Evolutionary conservation across 179 eudicot species (phyloP).

Genomic region (Pouteria campechiana): DNA sequence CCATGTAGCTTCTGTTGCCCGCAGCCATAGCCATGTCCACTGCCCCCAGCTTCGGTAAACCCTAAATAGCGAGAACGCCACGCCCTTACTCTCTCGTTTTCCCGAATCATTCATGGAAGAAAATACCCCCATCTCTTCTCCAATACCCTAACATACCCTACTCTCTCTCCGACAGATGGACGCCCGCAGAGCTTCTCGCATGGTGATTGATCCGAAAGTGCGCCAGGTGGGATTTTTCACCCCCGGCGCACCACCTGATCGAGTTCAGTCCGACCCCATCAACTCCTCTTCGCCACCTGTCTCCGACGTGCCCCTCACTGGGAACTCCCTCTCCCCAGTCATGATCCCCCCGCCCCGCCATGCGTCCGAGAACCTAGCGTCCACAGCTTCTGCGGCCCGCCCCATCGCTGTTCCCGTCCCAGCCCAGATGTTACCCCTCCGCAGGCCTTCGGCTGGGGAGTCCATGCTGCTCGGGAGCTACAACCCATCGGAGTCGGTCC

Average conservation of each 20-base stretch:
- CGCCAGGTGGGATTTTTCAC: conserved; percentile 93
- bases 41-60: too few species aligned
- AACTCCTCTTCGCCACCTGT: conserved; percentile 25
- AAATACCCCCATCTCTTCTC: conserved; percentile 4
- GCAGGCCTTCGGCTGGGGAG: conserved; percentile 21
- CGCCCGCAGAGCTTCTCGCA: conserved; percentile 59
- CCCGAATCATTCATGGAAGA: too few species aligned
- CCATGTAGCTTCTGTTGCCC: too few species aligned
- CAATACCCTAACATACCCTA: conserved; percentile 3
- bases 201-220: conserved; percentile 84
- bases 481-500: conserved; percentile 47
- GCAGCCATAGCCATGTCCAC: too few species aligned
- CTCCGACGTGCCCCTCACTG: conserved; percentile 33
- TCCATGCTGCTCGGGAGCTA: conserved; percentile 59
- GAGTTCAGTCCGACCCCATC: conserved; percentile 34
- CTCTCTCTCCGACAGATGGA: conserved; percentile 35
- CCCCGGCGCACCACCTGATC: conserved; percentile 45
- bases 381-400: conserved; percentile 19
- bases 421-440: conserved; percentile 29
- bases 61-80: too few species aligned
- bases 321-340: conserved; percentile 71
- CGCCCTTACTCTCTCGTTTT: too few species aligned
- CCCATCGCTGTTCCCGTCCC: conserved; percentile 10
- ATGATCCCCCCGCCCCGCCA: conserved; percentile 91
- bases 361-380: too few species aligned